Evolutionary conservation across 2,329 filamentous ascomycete species (phyloP).

Genomic region (Aspergillus sp.): DNA sequence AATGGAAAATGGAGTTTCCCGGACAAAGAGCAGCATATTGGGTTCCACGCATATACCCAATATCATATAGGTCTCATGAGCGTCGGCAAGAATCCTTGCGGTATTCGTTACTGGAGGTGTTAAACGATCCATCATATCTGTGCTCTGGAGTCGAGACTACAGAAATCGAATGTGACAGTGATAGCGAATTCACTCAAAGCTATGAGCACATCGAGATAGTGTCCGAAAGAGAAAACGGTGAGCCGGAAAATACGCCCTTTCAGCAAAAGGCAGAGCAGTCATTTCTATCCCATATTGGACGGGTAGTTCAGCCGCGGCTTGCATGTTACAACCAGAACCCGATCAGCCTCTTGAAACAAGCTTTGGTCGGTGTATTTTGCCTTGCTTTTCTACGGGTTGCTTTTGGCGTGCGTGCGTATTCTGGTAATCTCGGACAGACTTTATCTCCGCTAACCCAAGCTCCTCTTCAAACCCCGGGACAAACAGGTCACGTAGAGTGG

Average conservation of each 20-base stretch:
- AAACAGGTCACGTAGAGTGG: not conserved
- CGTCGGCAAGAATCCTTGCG: slow-evolving; percentile 14
- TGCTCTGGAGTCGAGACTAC: not conserved
- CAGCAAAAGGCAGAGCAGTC: no score
- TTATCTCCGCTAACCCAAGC: not conserved
- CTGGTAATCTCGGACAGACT: not conserved
- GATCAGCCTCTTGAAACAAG: not conserved
- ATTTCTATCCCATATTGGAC: not conserved
- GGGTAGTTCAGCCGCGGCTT: not conserved
- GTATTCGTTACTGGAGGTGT: not conserved
- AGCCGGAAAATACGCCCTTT: not conserved
- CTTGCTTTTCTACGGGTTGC: not conserved
- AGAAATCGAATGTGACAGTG: not conserved
- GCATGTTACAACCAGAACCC: not conserved
- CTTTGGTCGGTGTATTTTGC: not conserved
- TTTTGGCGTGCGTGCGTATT: not conserved
- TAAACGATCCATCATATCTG: not conserved
- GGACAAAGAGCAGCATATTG: slow-evolving; percentile 16
- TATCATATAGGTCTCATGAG: slow-evolving; percentile 8
- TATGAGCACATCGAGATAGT: not conserved
- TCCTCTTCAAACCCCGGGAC: not conserved
- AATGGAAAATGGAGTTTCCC: slow-evolving; percentile 24
- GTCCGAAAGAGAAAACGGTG: not conserved
- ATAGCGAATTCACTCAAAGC: not conserved
- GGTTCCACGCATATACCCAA: slow-evolving; percentile 29